phyloP scores from a whole-genome alignment of 1,139 yeast genomes.

The Hansenula lynferdii region DNA sequence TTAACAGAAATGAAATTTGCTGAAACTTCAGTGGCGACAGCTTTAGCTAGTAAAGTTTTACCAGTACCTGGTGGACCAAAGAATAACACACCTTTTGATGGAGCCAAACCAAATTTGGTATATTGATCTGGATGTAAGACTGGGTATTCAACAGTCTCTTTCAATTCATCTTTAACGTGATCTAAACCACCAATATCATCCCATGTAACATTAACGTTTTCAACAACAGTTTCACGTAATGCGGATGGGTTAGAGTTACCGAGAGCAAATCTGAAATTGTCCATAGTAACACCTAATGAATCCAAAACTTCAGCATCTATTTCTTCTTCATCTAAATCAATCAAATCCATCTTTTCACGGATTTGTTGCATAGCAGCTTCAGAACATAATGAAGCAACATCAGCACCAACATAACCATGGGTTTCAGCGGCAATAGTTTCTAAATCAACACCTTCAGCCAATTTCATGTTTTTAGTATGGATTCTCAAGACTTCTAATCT shows the following conservation, averaged over 20 bases:
- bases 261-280: constrained; percentile 94
- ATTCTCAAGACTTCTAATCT: constrained; percentile 93
- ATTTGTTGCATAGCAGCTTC: constrained; percentile 99
- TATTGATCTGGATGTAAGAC: constrained; percentile 98
- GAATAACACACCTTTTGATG: constrained; percentile 96
- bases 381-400: constrained; percentile 88
- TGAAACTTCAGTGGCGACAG: constrained; percentile 96
- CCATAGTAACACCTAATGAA: constrained; percentile 98
- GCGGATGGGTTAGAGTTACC: constrained; percentile 99
- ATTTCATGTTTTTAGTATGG: constrained; percentile 96
- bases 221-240: constrained; percentile 98
- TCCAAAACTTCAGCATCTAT: constrained; percentile 97
- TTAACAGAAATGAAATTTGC: constrained; percentile 96
- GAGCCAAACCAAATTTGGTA: constrained; percentile 95
- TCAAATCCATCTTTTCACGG: constrained; percentile 98
- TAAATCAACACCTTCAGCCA: constrained; percentile 90
- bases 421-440: constrained; percentile 90
- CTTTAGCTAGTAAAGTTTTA: constrained; percentile 95
- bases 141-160: constrained; percentile 98
- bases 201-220: constrained; percentile 98
- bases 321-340: constrained; percentile 95
- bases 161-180: constrained; percentile 90
- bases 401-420: constrained; percentile 99
- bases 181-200: constrained; percentile 81
- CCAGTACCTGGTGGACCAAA: constrained; percentile 99